These are phyloP conservation scores for Tolypocladium album DNA, from an alignment of 2,329 filamentous ascomycete species.

Conservation along the genomic window DNA sequence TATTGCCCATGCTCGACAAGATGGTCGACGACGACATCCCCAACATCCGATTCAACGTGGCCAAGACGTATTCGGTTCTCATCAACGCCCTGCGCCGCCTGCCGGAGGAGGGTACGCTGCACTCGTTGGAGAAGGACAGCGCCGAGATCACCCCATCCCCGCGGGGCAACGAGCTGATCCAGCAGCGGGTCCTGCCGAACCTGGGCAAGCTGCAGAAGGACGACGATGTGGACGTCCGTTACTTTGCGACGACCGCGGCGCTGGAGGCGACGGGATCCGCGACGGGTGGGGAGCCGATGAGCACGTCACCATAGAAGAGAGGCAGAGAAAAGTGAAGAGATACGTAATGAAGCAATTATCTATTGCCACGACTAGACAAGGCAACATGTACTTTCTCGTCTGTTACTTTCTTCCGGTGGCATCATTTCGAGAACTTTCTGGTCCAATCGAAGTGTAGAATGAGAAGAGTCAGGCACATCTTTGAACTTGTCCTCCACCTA, in stretches of 20 bases:
- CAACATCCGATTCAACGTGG: slow-evolving; percentile 99
- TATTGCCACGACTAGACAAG: neutral
- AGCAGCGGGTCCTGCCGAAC: slow-evolving; percentile 77
- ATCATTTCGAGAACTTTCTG: neutral
- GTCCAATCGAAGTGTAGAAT: no score
- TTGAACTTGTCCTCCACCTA: neutral
- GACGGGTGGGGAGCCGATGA: slow-evolving; percentile 48
- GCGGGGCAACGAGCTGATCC: slow-evolving; percentile 68
- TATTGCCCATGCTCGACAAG: slow-evolving; percentile 92
- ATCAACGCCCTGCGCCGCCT: slow-evolving; percentile 87
- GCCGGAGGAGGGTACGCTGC: slow-evolving; percentile 78
- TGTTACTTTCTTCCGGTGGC: neutral
- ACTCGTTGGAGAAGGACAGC: slow-evolving; percentile 72
- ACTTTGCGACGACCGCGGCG: slow-evolving; percentile 88
- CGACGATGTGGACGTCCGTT: slow-evolving; percentile 94
- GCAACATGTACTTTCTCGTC: neutral
- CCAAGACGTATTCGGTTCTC: slow-evolving; percentile 88
- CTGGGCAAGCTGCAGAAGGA: slow-evolving; percentile 94
- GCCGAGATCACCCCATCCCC: slow-evolving; percentile 52
- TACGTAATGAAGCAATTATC: slow-evolving; percentile 39
- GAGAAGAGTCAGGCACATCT: neutral
- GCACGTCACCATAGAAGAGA: slow-evolving; percentile 51
- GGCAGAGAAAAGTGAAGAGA: slow-evolving; percentile 12
- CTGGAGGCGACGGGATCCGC: slow-evolving; percentile 39
- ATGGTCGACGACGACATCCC: slow-evolving; percentile 91